These are phyloP conservation scores for Colletotrichum tamarilloi DNA, from an alignment of 2,329 filamentous ascomycete species.

Conservation along the genomic window DNA sequence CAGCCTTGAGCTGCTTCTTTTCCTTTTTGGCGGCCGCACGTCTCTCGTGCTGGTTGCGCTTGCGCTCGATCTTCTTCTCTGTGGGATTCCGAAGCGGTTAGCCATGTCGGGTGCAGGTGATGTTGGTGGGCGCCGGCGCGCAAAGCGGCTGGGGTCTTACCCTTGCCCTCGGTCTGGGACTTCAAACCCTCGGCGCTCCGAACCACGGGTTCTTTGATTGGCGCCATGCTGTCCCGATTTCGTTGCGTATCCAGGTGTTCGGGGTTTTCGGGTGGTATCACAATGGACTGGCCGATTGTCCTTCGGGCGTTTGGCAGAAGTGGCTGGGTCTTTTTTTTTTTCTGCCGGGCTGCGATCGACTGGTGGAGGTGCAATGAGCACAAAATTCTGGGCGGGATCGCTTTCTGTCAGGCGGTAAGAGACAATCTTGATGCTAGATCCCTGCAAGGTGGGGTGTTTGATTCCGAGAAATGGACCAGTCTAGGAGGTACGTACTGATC, in stretches of 20 bases:
- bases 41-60: conserved; percentile 41
- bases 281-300: no score
- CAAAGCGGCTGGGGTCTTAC: conserved; percentile 1
- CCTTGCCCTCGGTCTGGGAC: conserved; percentile 15
- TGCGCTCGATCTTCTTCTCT: conserved; percentile 44
- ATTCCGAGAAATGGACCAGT: not conserved
- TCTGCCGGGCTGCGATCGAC: not conserved
- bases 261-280: not conserved
- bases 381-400: conserved; percentile 25
- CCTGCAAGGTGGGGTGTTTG: conserved; percentile 4
- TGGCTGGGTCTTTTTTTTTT: not conserved
- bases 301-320: not conserved
- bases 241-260: not conserved
- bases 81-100: not conserved
- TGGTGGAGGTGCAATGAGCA: conserved; percentile 29
- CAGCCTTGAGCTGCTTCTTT: conserved; percentile 49
- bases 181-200: conserved; percentile 35
- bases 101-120: not conserved
- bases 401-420: conserved; percentile 47
- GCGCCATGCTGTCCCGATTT: conserved; percentile 7
- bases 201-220: not conserved
- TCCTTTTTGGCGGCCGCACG: conserved; percentile 47
- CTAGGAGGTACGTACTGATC: not conserved
- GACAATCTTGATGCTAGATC: not conserved
- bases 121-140: not conserved